Evolutionary conservation across 441 rosid species (phyloP).

Genomic region (Populus hybrid): DNA sequence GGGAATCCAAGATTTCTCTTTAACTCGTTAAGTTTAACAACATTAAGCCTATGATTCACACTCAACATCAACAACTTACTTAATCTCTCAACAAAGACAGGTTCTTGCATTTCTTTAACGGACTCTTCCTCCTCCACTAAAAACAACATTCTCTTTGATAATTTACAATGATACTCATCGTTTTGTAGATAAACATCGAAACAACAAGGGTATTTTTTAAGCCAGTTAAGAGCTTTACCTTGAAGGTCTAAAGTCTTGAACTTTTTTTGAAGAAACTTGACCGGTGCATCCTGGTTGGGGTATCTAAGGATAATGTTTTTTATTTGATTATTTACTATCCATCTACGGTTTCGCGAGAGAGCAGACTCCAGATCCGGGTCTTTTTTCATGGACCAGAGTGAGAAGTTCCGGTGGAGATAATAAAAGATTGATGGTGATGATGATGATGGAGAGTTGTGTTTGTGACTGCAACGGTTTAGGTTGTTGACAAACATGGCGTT

Average conservation of each 20-base stretch:
- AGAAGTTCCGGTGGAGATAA: constrained; percentile 43
- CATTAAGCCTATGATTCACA: neutral
- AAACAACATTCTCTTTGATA: constrained; percentile 69
- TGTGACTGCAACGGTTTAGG: neutral
- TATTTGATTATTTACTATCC: constrained; percentile 85
- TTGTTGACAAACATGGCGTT: constrained; percentile 3
- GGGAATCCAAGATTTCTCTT: neutral
- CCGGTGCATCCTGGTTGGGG: constrained; percentile 58
- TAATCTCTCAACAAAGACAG: constrained; percentile 47
- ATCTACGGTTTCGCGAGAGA: constrained; percentile 72
- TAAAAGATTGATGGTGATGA: constrained; percentile 14
- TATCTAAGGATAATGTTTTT: constrained; percentile 71
- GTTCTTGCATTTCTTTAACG: constrained; percentile 67
- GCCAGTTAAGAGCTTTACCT: constrained; percentile 91
- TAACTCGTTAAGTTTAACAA: neutral
- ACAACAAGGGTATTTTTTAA: constrained; percentile 85
- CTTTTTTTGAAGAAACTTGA: constrained; percentile 79
- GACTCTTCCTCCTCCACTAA: constrained; percentile 82
- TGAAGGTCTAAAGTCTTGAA: constrained; percentile 90
- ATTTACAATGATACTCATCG: constrained; percentile 61
- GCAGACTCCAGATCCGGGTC: constrained; percentile 78
- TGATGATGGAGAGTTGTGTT: constrained; percentile 12
- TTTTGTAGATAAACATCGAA: constrained; percentile 56
- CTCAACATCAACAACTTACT: constrained; percentile 29
- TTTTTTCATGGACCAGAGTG: constrained; percentile 91